Base-by-base conservation (phyloP, 257 asterid genomes). In the Capsicum rhomboideum region DNA sequence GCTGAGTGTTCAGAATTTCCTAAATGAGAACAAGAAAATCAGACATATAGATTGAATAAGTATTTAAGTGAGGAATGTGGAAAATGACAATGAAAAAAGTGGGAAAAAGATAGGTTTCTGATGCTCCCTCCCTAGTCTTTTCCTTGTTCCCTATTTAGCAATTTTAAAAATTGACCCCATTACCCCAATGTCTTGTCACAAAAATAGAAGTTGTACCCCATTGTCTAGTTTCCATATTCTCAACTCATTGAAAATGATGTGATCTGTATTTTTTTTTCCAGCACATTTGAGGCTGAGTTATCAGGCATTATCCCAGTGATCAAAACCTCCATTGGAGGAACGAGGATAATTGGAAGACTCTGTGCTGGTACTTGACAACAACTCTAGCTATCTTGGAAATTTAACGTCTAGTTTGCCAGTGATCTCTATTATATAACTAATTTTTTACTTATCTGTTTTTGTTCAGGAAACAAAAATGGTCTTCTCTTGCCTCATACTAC, bases 401-500 rank as follows among this genome's bases (percentile, higher is more conserved):
- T 75, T 75, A 16, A 50, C 4, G 10, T 10, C 78, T 21, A 4
- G 61, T 54, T 86, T 6, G 17, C 31, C 44, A 26, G 13, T 82
- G 53, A 69, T 83, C 42, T 53, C 29, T 52, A 14, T 26, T 75
- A 59, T 2, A 12, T 14, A 75, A 4, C 59, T 26, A 50, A 26
- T 75, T 75, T n/a, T 28, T 64, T 20, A 67, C 18, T 13, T 40
- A n/a, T 34, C 23, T 28, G 8, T 23, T 28, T 37, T 26, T 14
- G 75, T 83, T 75, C 90, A 96, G 99, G 99, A 81, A 96, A 96
- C 89, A 96, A 96, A 88, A 96, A 96, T 37, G 99, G 99, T 46
- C 89, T 96, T 89, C 96, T 96, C 71, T 88, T 96, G 89, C 99
- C 99, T 82, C 99, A 94, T 87, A 96, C 86, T 67, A 96, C 99